Evolutionary conservation across 2,329 filamentous ascomycete genomes (phyloP).

Genomic region (Dactylellina haptotyla): DNA sequence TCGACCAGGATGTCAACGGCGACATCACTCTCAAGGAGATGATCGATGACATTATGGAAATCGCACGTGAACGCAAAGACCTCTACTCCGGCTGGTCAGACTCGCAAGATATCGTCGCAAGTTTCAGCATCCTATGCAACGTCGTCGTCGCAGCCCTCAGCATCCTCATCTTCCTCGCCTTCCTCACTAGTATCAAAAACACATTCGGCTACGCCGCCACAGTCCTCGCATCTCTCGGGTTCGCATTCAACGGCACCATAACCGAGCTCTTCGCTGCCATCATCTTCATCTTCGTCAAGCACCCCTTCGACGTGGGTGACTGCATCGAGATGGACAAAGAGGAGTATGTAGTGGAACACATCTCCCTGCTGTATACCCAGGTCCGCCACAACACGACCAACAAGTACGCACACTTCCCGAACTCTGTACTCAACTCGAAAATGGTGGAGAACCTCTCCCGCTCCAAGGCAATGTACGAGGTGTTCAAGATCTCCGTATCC

Average conservation of each 20-base stretch:
- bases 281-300: slow-evolving; percentile 59
- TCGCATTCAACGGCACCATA: slow-evolving; percentile 58
- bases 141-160: slow-evolving; percentile 58
- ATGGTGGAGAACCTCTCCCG: slow-evolving; percentile 61
- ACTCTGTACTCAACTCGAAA: slow-evolving; percentile 60
- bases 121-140: slow-evolving; percentile 60
- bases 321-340: slow-evolving; percentile 58
- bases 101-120: slow-evolving; percentile 60
- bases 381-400: slow-evolving; percentile 53
- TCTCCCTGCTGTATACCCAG: slow-evolving; percentile 56
- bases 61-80: slow-evolving; percentile 85
- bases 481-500: slow-evolving; percentile 58
- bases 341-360: slow-evolving; percentile 56
- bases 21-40: slow-evolving; percentile 96
- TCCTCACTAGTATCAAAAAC: slow-evolving; percentile 57
- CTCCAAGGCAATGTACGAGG: slow-evolving; percentile 60
- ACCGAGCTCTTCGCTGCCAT: slow-evolving; percentile 57
- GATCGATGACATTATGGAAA: slow-evolving; percentile 84
- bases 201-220: slow-evolving; percentile 49
- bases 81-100: slow-evolving; percentile 64
- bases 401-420: slow-evolving; percentile 58
- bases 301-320: slow-evolving; percentile 60
- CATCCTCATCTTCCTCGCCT: slow-evolving; percentile 59
- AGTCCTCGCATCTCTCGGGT: slow-evolving; percentile 54
- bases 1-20: slow-evolving; percentile 89